Evolutionary conservation across 768 basidiomycete genomes (phyloP), one percentile per base, ranked within the genome.

Genomic region (Serendipita sp.): DNA sequence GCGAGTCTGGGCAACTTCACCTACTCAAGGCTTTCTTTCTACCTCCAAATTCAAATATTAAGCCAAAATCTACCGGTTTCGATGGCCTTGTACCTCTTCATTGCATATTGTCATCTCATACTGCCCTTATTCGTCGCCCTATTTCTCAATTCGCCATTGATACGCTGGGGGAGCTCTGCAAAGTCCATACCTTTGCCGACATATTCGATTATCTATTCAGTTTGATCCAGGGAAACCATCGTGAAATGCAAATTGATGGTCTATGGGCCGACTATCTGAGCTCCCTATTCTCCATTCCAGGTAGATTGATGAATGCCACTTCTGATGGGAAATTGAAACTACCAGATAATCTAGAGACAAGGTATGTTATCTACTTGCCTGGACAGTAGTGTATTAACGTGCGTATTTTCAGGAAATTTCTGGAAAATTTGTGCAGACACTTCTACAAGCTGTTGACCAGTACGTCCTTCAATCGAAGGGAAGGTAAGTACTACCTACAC

Each of bases 221-320:
- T 1, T 16, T 64, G n/a, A 48, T 65, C 67, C 23, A 64, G 50
- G 52, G 55, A 52, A 44, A 27, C 18, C 50, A 16, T 40, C 44
- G 23, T 23, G 23, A 53, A 18, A 46, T 63, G 3, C 71, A 74
- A 58, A 73, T 72, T 64, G 71, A 71, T 44, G 68, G 80, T 23
- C 69, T 70, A 50, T 96, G 93, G 93, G 87, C 89, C 67, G 86
- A 91, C 67, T 83, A 79, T 67, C 81, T 93, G 27, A 81, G 81
- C 36, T 79, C 81, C 65, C 63, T 85, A 1, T 76, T 84, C 60
- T 77, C 81, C 15, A 73, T 94, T 5, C 91, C 94, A 37, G 76
- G 77, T n/a, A 91, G 84, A 72, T 82, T 87, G 5, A 85, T 87
- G 27, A 96, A 97, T 73, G 79, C 81, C 2, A 71, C 84, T 37